A percentile compares a stretch with the other conserved stretches of the same genome.
These are phyloP conservation scores for Eucalyptus pauciflora DNA, from an alignment of 345 rosid species.

Conservation along the genomic window DNA sequence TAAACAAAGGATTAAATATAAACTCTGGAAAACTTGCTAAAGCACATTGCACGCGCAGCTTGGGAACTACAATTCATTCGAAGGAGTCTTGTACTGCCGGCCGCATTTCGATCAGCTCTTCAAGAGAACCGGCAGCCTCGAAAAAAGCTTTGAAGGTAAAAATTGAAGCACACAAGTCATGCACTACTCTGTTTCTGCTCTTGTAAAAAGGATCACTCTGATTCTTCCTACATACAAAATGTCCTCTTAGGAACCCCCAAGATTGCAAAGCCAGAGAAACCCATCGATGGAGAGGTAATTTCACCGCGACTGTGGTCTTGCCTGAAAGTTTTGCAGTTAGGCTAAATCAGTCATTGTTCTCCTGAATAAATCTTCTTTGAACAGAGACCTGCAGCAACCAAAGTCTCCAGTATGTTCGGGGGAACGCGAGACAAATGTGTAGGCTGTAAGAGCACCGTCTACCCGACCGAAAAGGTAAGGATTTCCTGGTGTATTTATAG, in stretches of 20 bases:
- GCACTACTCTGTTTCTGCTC: background rate
- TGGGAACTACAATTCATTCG: conserved; percentile 95
- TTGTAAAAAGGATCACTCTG: background rate
- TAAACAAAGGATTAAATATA: background rate
- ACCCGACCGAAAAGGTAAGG: conserved; percentile 88
- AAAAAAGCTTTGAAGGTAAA: conserved; percentile 93
- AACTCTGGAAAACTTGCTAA: background rate
- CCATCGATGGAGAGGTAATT: conserved; percentile 71
- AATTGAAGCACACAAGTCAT: background rate
- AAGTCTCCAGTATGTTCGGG: conserved; percentile 81
- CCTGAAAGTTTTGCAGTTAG: background rate
- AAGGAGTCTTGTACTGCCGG: conserved; percentile 94
- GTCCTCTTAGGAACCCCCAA: conserved; percentile 69
- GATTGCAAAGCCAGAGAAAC: conserved; percentile 70
- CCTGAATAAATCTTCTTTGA: background rate
- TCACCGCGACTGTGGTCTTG: background rate
- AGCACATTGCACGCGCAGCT: conserved; percentile 41
- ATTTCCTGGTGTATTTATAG: background rate
- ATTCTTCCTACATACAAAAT: background rate
- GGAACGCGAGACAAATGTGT: conserved; percentile 92
- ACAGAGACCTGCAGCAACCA: conserved; percentile 67
- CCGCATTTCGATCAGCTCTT: conserved; percentile 97
- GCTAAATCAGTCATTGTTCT: background rate
- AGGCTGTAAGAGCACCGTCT: conserved; percentile 76
- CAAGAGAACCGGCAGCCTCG: conserved; percentile 96